These are phyloP conservation scores for Plasmodium inui DNA, from an alignment of 169 alveolate genomes.

Conservation along the genomic window DNA sequence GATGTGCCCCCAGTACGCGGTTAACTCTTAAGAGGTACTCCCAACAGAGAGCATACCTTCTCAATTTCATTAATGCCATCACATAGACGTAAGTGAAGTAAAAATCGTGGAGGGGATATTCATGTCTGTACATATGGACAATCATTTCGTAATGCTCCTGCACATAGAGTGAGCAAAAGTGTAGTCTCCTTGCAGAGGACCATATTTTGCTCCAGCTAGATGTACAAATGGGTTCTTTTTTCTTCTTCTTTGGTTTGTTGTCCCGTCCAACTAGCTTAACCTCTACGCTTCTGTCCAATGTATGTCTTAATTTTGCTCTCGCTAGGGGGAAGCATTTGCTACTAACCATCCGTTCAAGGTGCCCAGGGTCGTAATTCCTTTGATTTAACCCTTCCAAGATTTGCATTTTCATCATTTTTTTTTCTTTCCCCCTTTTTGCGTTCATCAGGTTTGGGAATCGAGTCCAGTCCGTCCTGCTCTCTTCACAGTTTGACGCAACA, in stretches of 20 bases:
- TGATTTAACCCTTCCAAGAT: conserved; percentile 44
- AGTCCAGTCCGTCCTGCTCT: not conserved
- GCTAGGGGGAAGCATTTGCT: not conserved
- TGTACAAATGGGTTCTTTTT: not conserved
- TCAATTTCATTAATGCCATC: conserved; percentile 33
- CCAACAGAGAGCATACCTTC: conserved; percentile 19
- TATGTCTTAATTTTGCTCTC: not conserved
- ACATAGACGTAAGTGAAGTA: conserved; percentile 19
- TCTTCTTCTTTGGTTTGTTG: not conserved
- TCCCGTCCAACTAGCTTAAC: not conserved
- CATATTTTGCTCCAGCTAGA: not conserved
- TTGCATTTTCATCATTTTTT: conserved; percentile 26
- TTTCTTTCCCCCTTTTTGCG: conserved; percentile 3
- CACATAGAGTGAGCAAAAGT: conserved; percentile 24
- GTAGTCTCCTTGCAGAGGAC: not conserved
- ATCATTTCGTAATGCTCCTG: not conserved
- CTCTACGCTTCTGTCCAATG: not conserved
- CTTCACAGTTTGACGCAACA: not conserved
- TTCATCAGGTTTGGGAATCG: conserved; percentile 1
- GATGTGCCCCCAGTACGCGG: not conserved
- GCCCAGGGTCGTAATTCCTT: conserved; percentile 30
- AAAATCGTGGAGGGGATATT: conserved; percentile 18
- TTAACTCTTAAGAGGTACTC: conserved; percentile 10
- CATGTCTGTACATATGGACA: conserved; percentile 1
- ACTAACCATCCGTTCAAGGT: conserved; percentile 23